A percentile compares a stretch with the other conserved stretches of the same genome.
Conservation (phyloP, 768 basidiomycete genomes). For the Hygrocybe punicea region DNA sequence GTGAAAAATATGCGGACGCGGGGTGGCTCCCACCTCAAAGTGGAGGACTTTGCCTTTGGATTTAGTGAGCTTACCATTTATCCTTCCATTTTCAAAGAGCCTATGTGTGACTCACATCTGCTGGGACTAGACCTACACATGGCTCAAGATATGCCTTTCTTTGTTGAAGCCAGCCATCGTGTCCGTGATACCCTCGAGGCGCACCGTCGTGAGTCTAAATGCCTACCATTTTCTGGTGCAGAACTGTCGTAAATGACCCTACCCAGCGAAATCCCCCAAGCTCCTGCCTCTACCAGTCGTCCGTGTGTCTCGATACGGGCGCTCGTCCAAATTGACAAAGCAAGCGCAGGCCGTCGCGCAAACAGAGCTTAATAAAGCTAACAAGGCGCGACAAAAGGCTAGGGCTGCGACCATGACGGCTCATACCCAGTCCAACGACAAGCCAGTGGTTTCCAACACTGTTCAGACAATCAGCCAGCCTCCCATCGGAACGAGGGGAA, state of each 20-base stretch:
- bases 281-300: not conserved
- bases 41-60: conserved; percentile 16
- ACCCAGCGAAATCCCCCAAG: not conserved
- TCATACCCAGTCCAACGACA: too few species aligned
- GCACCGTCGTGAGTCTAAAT: not conserved
- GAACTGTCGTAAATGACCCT: not conserved
- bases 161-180: not conserved
- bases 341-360: not conserved
- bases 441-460: too few species aligned
- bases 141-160: conserved; percentile 5
- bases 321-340: not conserved
- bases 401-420: not conserved
- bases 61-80: conserved; percentile 8
- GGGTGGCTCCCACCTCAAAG: conserved; percentile 9
- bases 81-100: not conserved
- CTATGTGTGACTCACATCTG: not conserved
- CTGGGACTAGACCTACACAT: not conserved
- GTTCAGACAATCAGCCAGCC: too few species aligned
- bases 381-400: not conserved
- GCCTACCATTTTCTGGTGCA: not conserved
- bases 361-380: not conserved
- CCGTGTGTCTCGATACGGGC: not conserved
- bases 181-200: conserved; percentile 4
- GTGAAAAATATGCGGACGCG: conserved; percentile 12
- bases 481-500: too few species aligned